Percentiles rank a stretch among this genome's conserved stretches.
These are phyloP conservation scores for Pichia thaimueangensis DNA, from an alignment of 805 yeast species.

Conservation along the genomic window DNA sequence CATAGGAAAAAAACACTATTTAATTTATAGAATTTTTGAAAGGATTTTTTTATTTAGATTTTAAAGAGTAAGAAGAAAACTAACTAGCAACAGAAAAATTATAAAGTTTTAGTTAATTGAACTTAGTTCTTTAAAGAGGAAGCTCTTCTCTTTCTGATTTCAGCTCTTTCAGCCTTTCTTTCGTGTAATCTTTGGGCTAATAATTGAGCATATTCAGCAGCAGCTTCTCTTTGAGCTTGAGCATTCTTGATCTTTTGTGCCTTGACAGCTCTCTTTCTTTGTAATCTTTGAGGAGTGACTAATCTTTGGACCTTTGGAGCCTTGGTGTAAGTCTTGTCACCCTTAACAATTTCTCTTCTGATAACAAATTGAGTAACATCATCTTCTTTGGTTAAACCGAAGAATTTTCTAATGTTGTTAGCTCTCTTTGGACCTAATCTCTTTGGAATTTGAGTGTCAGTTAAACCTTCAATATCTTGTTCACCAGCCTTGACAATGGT, in stretches of 20 bases:
- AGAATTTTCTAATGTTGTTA: constrained; percentile 99
- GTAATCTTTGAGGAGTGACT: constrained; percentile 97
- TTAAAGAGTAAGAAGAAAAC: constrained; percentile 1
- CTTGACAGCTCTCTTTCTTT: constrained; percentile 96
- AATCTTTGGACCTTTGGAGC: constrained; percentile 99
- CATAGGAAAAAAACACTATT: constrained; percentile 1
- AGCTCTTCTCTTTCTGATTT: constrained; percentile 99
- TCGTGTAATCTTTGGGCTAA: constrained; percentile 97
- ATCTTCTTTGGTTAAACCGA: constrained; percentile 92
- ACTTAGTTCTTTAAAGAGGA: constrained; percentile 88
- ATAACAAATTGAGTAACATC: constrained; percentile 88
- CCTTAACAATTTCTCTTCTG: constrained; percentile 97
- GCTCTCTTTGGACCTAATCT: constrained; percentile 99
- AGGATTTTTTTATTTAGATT: not conserved
- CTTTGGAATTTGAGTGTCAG: constrained; percentile 93
- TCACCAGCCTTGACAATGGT: constrained; percentile 97
- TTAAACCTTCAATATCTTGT: constrained; percentile 88
- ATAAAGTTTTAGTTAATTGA: not conserved
- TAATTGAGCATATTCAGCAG: constrained; percentile 99
- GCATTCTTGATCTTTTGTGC: constrained; percentile 94
- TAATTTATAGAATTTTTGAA: not conserved
- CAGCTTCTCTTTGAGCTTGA: constrained; percentile 99
- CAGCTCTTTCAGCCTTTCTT: constrained; percentile 98
- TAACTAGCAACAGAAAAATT: not conserved
- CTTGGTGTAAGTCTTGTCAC: constrained; percentile 98